Percentiles rank a stretch among this genome's conserved stretches.
Evolutionary conservation across 139 green algal genomes (phyloP).

Genomic region (Picochlorum sp.): DNA sequence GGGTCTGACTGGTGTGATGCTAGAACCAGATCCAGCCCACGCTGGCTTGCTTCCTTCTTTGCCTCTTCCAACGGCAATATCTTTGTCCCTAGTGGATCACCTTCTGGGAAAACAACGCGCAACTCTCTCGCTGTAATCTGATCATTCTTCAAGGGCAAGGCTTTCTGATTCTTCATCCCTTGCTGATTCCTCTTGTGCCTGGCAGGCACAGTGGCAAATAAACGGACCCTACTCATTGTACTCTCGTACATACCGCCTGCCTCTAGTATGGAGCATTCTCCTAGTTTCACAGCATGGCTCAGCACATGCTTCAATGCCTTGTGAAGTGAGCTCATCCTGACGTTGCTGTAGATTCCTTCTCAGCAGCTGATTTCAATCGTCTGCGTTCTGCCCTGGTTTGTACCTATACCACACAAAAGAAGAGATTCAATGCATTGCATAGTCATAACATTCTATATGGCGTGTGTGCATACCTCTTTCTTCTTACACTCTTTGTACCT

Average conservation of each 20-base stretch:
- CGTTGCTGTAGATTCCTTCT: no score
- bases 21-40: conserved; percentile 17
- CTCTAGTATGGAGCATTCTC: not conserved
- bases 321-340: no score
- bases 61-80: conserved; percentile 3
- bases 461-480: conserved; percentile 5
- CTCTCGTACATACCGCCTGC: no score
- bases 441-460: no score
- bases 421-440: no score
- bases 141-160: conserved; percentile 12
- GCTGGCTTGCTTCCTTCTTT: not conserved
- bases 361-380: no score
- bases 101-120: conserved; percentile 19
- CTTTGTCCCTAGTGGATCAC: not conserved
- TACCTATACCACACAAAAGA: no score
- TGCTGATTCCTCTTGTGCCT: not conserved
- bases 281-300: not conserved
- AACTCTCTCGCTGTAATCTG: conserved; percentile 17
- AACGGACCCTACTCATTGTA: no score
- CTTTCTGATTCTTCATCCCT: conserved; percentile 12
- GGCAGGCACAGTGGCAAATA: not conserved
- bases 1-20: conserved; percentile 8
- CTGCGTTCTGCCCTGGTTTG: no score
- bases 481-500: conserved; percentile 31
- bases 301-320: not conserved